Evolutionary conservation across 768 basidiomycete species (phyloP), one percentile per base, ranked within the genome.

Genomic region (Thelephora aurantiotincta): DNA sequence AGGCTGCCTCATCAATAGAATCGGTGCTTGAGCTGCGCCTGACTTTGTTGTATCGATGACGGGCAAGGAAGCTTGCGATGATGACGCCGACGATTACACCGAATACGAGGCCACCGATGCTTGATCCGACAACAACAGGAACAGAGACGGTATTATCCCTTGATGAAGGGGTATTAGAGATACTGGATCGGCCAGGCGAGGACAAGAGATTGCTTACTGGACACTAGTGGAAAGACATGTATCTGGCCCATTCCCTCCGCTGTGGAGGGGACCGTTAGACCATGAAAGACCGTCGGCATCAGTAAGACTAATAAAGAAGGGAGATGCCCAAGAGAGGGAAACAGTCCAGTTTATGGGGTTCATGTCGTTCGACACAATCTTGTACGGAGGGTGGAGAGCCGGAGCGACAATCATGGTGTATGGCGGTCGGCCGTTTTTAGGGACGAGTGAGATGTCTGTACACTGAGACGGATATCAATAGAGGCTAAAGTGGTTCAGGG

Each of bases 321-420:
- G 70, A 1, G 68, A 66, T 1, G 70, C 71, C 66, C 72, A 75
- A 14, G 72, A 69, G 72, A 73, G 5, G 1, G 61, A 52, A n/a
- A 79, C 73, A 1, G 76, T 80, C 77, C 77, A 81, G 47, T 76
- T 77, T 22, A 77, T 66, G 6, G 69, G 51, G 6, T 57, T 62
- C 53, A 55, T 62, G n/a, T 60, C 60, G 5, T 61, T 48, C 1
- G 68, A 68, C 0, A 76, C 75, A 48, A 78, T 69, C 54, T 78
- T 78, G 36, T 68, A 69, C 3, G 78, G 78, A 11, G 79, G 76
- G 51, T 78, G 78, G 1, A 80, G 63, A 5, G 77, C 58, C 16
- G 79, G 78, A 5, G 76, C 75, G 45, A 79, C 78, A 14, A 74
- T 78, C 46, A 79, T 59, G 0, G 65, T 77, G 53, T 71, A 81